Conservation (phyloP, 169 alveolate genomes). For the Perkinsus marinus region DNA sequence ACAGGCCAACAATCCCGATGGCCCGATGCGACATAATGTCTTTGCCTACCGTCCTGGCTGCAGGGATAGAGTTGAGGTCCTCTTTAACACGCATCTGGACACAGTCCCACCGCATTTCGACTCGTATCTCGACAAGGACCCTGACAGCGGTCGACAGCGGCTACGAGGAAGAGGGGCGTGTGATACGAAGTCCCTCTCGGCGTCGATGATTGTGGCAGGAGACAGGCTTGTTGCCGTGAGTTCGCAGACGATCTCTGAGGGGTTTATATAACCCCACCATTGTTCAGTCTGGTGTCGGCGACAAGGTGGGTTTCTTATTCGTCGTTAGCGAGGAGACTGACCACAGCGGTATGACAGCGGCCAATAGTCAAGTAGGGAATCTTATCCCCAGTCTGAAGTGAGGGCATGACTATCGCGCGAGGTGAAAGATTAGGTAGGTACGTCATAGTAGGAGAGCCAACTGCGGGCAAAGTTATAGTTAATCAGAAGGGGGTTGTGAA, state of each 20-base stretch:
- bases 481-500: not conserved
- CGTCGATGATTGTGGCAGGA: not conserved
- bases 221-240: not conserved
- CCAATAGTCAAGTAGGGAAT: not conserved
- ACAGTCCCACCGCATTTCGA: not conserved
- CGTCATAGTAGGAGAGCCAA: conserved; percentile 1
- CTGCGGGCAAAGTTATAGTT: not conserved
- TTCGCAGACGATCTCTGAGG: not conserved
- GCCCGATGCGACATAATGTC: not conserved
- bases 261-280: not conserved
- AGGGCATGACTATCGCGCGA: not conserved
- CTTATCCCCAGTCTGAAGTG: not conserved
- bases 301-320: not conserved
- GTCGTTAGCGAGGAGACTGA: conserved; percentile 1
- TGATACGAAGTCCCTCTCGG: not conserved
- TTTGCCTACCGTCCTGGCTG: not conserved
- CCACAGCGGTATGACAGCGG: not conserved
- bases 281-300: not conserved
- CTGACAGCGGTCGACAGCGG: not conserved
- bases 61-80: not conserved
- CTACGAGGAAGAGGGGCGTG: not conserved
- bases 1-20: not conserved
- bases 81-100: conserved; percentile 1
- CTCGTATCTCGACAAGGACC: not conserved
- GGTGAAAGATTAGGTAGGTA: too few species aligned